Evolutionary conservation across 2,329 filamentous ascomycete species (phyloP).

Genomic region (Pseudopithomyces maydicus): DNA sequence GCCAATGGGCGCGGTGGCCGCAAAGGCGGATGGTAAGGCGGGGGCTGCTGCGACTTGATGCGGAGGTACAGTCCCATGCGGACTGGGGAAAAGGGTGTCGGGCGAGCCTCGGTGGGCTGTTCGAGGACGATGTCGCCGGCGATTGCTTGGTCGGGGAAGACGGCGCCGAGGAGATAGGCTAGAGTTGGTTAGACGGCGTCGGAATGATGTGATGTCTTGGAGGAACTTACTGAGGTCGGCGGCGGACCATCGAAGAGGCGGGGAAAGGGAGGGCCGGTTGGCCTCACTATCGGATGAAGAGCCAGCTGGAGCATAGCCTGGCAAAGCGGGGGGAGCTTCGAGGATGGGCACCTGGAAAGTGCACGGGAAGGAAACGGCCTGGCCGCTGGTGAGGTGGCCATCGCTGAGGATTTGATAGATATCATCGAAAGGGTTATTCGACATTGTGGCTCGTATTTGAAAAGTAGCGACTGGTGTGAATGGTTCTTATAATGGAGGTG

Average conservation of each 20-base stretch:
- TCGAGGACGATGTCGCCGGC: slow-evolving; percentile 15
- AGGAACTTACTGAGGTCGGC: slow-evolving; percentile 18
- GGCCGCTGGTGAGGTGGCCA: too few relatives aligned
- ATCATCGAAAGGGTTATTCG: too few relatives aligned
- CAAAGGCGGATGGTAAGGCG: slow-evolving; percentile 8
- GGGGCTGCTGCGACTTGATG: background rate
- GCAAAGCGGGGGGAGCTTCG: background rate
- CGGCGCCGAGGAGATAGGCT: slow-evolving; percentile 25
- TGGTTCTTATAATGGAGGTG: too few relatives aligned
- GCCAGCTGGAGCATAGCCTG: background rate
- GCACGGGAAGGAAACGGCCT: too few relatives aligned
- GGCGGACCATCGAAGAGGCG: slow-evolving; percentile 21
- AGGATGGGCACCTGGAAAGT: too few relatives aligned
- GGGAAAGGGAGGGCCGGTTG: too few relatives aligned
- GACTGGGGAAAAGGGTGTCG: slow-evolving; percentile 6
- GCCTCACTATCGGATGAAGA: background rate
- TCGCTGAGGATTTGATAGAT: too few relatives aligned
- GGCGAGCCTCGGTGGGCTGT: slow-evolving; percentile 16
- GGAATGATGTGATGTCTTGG: background rate
- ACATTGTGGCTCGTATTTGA: too few relatives aligned
- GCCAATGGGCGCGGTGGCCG: slow-evolving; percentile 18
- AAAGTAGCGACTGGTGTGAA: too few relatives aligned
- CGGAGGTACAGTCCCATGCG: slow-evolving; percentile 16
- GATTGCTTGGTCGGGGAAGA: slow-evolving; percentile 17
- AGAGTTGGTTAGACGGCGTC: slow-evolving; percentile 3